These are phyloP conservation scores for Penicillium verrucosum DNA, from an alignment of 2,329 filamentous ascomycete species.

Conservation along the genomic window DNA sequence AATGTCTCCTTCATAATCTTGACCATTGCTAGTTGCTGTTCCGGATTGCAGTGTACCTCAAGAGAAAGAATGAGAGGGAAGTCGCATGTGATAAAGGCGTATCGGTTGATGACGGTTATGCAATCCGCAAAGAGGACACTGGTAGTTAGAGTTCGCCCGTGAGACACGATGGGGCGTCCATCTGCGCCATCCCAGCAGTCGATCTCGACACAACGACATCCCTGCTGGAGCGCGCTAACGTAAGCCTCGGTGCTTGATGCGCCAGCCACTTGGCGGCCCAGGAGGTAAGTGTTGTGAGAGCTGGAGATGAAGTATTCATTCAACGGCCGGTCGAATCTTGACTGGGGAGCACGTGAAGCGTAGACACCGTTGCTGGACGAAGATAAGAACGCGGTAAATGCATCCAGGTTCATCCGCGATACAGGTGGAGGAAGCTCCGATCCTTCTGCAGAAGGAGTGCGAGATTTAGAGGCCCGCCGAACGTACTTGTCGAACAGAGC, in stretches of 20 bases:
- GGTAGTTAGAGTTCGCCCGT: conserved; percentile 84
- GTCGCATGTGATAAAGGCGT: conserved; percentile 81
- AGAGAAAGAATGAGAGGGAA: conserved; percentile 93
- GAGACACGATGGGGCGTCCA: conserved; percentile 82
- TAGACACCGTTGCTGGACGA: conserved; percentile 71
- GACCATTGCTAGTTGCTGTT: conserved; percentile 85
- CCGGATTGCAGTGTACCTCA: conserved; percentile 83
- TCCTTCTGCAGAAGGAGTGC: conserved; percentile 43
- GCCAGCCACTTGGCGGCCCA: conserved; percentile 85
- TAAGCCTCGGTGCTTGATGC: conserved; percentile 94
- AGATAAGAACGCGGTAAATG: conserved; percentile 72
- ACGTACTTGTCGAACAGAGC: conserved; percentile 68
- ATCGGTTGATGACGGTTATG: conserved; percentile 88
- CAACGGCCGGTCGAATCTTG: conserved; percentile 73
- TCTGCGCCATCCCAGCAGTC: conserved; percentile 96
- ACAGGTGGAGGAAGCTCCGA: conserved; percentile 41
- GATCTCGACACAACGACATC: conserved; percentile 93
- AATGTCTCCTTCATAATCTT: conserved; percentile 84
- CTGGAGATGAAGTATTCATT: conserved; percentile 98
- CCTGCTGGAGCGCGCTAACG: conserved; percentile 79
- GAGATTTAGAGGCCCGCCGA: conserved; percentile 53
- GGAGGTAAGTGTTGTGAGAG: conserved; percentile 96
- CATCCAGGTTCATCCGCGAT: conserved; percentile 69
- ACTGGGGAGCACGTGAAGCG: conserved; percentile 57
- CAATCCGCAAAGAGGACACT: conserved; percentile 88